Percentiles rank a stretch among this genome's conserved stretches.
These are phyloP conservation scores for Alternaria burnsii DNA, from an alignment of 2,329 filamentous ascomycete genomes.

Conservation along the genomic window DNA sequence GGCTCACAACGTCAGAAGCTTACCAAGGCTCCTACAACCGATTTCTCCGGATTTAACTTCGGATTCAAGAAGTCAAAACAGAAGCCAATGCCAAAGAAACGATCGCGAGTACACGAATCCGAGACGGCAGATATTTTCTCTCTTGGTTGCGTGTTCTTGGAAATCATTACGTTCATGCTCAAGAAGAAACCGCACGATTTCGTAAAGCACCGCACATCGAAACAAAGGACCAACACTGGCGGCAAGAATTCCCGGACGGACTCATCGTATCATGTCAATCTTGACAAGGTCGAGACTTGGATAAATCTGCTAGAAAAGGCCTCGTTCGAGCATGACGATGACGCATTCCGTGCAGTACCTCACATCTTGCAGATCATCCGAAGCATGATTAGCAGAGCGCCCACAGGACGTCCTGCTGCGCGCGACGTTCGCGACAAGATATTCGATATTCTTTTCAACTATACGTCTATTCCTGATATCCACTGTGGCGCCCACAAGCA, in stretches of 20 bases:
- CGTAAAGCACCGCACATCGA: slow-evolving; percentile 70
- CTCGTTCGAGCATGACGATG: slow-evolving; percentile 54
- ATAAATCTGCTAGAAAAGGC: slow-evolving; percentile 69
- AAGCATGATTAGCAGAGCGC: slow-evolving; percentile 54
- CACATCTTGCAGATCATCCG: slow-evolving; percentile 53
- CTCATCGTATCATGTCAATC: slow-evolving; percentile 76
- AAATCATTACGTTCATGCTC: slow-evolving; percentile 73
- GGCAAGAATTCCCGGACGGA: slow-evolving; percentile 67
- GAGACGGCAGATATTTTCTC: slow-evolving; percentile 74
- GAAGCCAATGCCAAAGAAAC: slow-evolving; percentile 39
- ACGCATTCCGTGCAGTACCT: slow-evolving; percentile 52
- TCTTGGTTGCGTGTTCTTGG: slow-evolving; percentile 75
- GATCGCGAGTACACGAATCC: slow-evolving; percentile 44
- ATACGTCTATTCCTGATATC: slow-evolving; percentile 43
- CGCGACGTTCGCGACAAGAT: slow-evolving; percentile 52
- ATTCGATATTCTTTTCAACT: slow-evolving; percentile 41
- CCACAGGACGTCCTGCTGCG: slow-evolving; percentile 53
- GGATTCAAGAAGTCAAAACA: slow-evolving; percentile 44
- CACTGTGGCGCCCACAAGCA: slow-evolving; percentile 48
- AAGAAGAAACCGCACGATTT: slow-evolving; percentile 74
- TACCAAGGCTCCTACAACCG: slow-evolving; percentile 44
- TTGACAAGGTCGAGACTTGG: slow-evolving; percentile 74
- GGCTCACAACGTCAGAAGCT: slow-evolving; percentile 46
- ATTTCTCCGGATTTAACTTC: slow-evolving; percentile 50
- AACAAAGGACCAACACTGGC: slow-evolving; percentile 62